Percentiles rank a stretch among this genome's conserved stretches.
Conservation (phyloP, 1,284 basidiomycete species). For the Cutaneotrichosporon sp. region DNA sequence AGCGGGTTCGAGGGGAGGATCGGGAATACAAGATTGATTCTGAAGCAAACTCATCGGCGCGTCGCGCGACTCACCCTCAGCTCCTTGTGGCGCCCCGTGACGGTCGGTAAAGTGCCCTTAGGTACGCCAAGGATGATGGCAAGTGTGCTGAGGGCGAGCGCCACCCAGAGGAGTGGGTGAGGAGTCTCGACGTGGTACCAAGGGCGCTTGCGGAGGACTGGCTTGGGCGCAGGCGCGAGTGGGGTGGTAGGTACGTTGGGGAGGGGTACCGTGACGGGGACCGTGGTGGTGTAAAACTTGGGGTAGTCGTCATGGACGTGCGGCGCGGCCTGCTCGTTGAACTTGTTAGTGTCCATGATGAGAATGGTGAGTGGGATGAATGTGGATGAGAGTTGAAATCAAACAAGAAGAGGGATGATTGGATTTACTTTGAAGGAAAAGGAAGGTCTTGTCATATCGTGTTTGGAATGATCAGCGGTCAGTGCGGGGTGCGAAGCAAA, state of each 20-base stretch:
- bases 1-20: too few relatives aligned
- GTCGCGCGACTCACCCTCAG: slow-evolving; percentile 38
- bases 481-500: slow-evolving; percentile 10
- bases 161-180: slow-evolving; percentile 48
- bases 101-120: slow-evolving; percentile 44
- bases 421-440: not conserved
- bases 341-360: not conserved
- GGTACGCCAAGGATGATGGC: slow-evolving; percentile 46
- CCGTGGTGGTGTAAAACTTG: slow-evolving; percentile 8
- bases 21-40: not conserved
- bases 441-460: not conserved
- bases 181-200: slow-evolving; percentile 19
- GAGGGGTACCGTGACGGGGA: slow-evolving; percentile 1
- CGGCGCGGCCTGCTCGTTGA: not conserved
- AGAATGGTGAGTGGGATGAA: not conserved
- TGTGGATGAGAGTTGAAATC: not conserved
- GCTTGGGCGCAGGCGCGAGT: not conserved
- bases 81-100: slow-evolving; percentile 46
- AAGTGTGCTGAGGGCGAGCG: slow-evolving; percentile 35
- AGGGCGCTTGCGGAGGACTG: not conserved
- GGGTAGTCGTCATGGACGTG: not conserved
- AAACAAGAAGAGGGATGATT: not conserved
- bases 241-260: not conserved
- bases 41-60: not conserved
- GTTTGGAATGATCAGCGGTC: not conserved